Percentiles rank a stretch among this genome's conserved stretches.
phyloP scores from a whole-genome alignment of 192 early-diverging fungal species.

The Mortierella antarctica region DNA sequence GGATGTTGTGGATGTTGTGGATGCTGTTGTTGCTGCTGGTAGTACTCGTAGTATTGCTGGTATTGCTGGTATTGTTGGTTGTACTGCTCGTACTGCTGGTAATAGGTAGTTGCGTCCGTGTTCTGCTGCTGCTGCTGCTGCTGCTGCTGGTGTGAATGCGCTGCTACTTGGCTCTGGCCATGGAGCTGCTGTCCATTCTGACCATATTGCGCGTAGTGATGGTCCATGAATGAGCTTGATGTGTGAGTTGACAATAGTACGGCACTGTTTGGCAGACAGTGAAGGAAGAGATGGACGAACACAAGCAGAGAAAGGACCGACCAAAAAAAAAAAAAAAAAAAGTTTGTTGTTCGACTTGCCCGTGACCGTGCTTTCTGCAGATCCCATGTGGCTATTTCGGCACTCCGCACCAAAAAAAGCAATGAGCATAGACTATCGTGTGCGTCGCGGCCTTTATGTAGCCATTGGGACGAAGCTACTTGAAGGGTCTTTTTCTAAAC shows the following conservation, averaged over 20 bases:
- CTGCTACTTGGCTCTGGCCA: too few species aligned
- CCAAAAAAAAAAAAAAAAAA: conserved; percentile 5
- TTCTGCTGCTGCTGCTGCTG: conserved; percentile 9
- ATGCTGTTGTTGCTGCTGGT: conserved; percentile 18
- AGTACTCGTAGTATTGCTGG: conserved; percentile 12
- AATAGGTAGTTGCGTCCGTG: not conserved
- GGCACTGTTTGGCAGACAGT: not conserved
- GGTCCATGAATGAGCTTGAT: not conserved
- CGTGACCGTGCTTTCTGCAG: too few species aligned
- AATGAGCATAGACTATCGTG: too few species aligned
- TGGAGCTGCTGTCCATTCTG: too few species aligned
- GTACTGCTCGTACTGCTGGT: not conserved
- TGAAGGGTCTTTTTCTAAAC: too few species aligned
- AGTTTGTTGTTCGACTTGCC: not conserved
- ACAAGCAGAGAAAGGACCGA: not conserved
- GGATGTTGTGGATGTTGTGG: conserved; percentile 4
- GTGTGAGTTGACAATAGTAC: not conserved
- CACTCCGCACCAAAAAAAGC: too few species aligned
- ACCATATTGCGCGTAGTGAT: not conserved
- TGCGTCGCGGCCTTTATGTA: too few species aligned
- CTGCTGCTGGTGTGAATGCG: not conserved
- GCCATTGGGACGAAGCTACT: too few species aligned
- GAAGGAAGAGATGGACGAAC: not conserved
- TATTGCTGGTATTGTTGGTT: conserved; percentile 29
- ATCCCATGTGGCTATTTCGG: too few species aligned